phyloP scores from a whole-genome alignment of 441 rosid genomes.

The Adansonia madagascariensis region DNA sequence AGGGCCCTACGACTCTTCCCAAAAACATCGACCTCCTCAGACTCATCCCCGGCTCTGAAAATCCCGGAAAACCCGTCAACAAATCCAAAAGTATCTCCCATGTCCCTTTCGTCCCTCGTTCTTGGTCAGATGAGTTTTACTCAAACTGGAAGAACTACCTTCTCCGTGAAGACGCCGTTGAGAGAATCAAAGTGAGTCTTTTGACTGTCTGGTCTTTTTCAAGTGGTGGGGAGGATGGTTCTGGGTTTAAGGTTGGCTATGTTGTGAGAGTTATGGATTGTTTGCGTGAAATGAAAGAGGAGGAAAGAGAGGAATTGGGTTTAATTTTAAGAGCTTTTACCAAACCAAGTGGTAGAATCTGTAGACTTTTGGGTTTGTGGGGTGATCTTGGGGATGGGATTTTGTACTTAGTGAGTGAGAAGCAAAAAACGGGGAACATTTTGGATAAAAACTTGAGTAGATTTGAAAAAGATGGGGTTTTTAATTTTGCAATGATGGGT shows the following conservation, averaged over 20 bases:
- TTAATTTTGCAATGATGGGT: conserved; percentile 56
- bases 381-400: conserved; percentile 58
- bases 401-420: conserved; percentile 69
- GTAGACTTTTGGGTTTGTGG: conserved; percentile 73
- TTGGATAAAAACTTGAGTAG: conserved; percentile 33
- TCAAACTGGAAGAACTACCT: conserved; percentile 64
- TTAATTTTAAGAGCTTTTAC: conserved; percentile 40
- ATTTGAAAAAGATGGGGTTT: conserved; percentile 42
- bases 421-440: conserved; percentile 30
- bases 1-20: conserved; percentile 78
- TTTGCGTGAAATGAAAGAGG: conserved; percentile 57
- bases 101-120: conserved; percentile 44
- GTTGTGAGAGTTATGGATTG: conserved; percentile 51
- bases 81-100: not conserved
- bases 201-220: conserved; percentile 50
- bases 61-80: conserved; percentile 25
- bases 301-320: conserved; percentile 49
- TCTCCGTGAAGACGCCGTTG: conserved; percentile 49
- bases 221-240: conserved; percentile 30
- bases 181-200: conserved; percentile 48
- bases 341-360: conserved; percentile 37
- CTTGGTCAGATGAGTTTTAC: conserved; percentile 74
- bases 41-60: conserved; percentile 40
- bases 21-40: conserved; percentile 93
- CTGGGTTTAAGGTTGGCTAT: conserved; percentile 56